Evolutionary conservation across 129 eudicot genomes (phyloP), one percentile per base, ranked within the genome.

Genomic region (Chrysanthemum makinoi): DNA sequence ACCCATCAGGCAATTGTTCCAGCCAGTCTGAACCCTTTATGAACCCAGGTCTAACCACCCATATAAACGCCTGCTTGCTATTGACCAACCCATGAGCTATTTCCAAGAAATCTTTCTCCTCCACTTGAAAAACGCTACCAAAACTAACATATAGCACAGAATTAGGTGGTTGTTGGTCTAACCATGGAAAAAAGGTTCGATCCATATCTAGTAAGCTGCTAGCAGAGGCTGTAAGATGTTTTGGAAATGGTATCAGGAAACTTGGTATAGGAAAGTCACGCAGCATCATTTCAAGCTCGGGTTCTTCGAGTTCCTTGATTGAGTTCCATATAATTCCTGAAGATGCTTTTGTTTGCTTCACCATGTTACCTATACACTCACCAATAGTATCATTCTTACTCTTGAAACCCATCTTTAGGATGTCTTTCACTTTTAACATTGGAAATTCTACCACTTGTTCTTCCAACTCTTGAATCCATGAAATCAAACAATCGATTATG

Each of bases 71-170:
- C 0, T 77, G 79, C 53, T 44, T 67, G 73, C 89, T 82, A 9
- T 82, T 51, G 14, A 81, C 80, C 33, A 86, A 59, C 19, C 88
- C 91, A 69, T 60, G 77, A 24, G 84, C 88, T 43, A 86, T 56
- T 63, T 86, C 88, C 30, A 60, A 11, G 22, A 83, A 79, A n/a
- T 72, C 69, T 3, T 52, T 24, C 33, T 71, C 69, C 15, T 60
- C 69, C 7, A 83, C 71, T n/a, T 57, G 49, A n/a, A 57, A 57
- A 13, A 68, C 6, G 68, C 81, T 86, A 2, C 91, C 91, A 66
- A 86, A 86, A 73, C 91, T 86, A 49, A 81, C 79, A 28, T 83
- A 86, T 2, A 86, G 2, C 1, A 86, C 88, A 0, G 88, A 83
- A 0, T 78, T 83, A 1, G 78, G 82, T 18, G 77, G 67, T 70